Conservation (phyloP, 2,329 filamentous ascomycete species). For the Kalaharituber pfeilii region DNA sequence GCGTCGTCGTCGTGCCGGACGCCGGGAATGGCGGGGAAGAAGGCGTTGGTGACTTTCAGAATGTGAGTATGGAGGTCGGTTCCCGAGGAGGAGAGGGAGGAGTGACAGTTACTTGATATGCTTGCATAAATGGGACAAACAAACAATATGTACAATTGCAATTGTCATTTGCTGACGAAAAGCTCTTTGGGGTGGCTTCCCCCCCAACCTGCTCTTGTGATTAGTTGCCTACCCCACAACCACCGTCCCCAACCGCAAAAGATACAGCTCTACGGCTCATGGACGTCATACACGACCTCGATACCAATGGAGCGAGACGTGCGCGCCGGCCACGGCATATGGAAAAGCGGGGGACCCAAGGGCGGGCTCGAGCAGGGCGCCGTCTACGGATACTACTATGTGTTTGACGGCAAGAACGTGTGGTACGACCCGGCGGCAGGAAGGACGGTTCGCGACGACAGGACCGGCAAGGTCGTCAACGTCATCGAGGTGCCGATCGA, state of each 20-base stretch:
- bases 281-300: conserved; percentile 19
- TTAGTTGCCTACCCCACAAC: neutral
- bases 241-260: conserved; percentile 8
- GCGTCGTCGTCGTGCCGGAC: neutral
- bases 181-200: too few species aligned
- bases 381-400: conserved; percentile 19
- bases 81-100: neutral
- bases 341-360: conserved; percentile 17
- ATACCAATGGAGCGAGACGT: conserved; percentile 18
- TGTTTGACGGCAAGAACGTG: neutral
- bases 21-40: neutral
- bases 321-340: conserved; percentile 16
- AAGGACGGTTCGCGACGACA: neutral
- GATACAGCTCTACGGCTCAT: conserved; percentile 21
- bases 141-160: neutral
- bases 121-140: neutral
- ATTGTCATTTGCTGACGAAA: neutral
- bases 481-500: neutral
- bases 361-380: conserved; percentile 20
- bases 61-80: neutral
- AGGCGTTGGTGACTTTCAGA: conserved; percentile 1
- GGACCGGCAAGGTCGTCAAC: neutral
- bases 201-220: too few species aligned
- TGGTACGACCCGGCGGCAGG: neutral
- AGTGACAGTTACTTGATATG: neutral